A percentile compares a stretch with the other conserved stretches of the same genome.
These are phyloP conservation scores for Endocarpon pusillum DNA, from an alignment of 495 filamentous ascomycete genomes.

Conservation along the genomic window DNA sequence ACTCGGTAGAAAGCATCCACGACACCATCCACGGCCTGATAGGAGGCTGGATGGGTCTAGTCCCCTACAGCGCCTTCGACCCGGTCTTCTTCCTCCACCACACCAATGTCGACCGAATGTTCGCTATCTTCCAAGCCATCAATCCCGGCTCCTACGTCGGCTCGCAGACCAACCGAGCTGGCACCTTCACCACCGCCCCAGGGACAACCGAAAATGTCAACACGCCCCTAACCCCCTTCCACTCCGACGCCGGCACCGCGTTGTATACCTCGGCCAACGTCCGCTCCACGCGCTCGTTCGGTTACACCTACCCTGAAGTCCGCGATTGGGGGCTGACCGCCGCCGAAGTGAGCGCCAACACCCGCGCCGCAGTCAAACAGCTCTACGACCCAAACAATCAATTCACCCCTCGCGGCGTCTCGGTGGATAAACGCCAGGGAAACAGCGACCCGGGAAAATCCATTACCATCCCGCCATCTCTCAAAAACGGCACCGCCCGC, in stretches of 20 bases:
- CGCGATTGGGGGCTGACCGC: constrained; percentile 4
- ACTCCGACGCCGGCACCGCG: constrained; percentile 12
- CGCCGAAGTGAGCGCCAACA: constrained; percentile 32
- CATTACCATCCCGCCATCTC: constrained; percentile 11
- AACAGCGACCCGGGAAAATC: constrained; percentile 5
- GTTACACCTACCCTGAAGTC: constrained; percentile 47
- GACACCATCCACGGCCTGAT: constrained; percentile 40
- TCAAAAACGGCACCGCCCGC: constrained; percentile 1
- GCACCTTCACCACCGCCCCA: constrained; percentile 32
- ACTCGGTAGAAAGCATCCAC: constrained; percentile 27
- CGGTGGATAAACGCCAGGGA: constrained; percentile 2
- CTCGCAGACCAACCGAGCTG: constrained; percentile 25
- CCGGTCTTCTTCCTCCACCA: constrained; percentile 35
- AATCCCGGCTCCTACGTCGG: constrained; percentile 40
- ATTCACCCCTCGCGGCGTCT: constrained; percentile 8
- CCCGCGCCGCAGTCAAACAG: constrained; percentile 28
- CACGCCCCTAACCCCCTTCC: constrained; percentile 26
- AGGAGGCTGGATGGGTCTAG: constrained; percentile 47
- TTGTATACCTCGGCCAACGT: constrained; percentile 21
- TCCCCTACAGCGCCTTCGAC: constrained; percentile 53
- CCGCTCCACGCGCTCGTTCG: constrained; percentile 22
- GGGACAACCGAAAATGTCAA: constrained; percentile 19
- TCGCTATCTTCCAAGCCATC: constrained; percentile 55
- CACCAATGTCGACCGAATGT: constrained; percentile 38
- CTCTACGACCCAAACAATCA: constrained; percentile 12